Conservation (phyloP, 2,329 filamentous ascomycete species). For the Fusarium annulatum region DNA sequence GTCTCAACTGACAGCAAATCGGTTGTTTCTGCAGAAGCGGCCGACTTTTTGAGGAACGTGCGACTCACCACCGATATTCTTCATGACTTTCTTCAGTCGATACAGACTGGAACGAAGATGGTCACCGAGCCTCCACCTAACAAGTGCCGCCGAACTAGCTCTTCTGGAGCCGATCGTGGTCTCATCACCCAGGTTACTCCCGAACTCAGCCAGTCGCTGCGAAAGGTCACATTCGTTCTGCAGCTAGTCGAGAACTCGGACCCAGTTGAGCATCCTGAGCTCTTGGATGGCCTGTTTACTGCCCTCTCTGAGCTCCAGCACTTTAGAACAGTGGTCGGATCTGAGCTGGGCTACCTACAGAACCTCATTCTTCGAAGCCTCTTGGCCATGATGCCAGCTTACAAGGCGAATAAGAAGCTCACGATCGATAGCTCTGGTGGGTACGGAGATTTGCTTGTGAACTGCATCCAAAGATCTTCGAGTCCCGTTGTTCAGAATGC, state of each 20-base stretch:
- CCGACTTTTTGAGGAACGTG: constrained; percentile 78
- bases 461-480: constrained; percentile 90
- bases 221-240: constrained; percentile 85
- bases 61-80: constrained; percentile 80
- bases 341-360: constrained; percentile 90
- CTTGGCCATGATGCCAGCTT: constrained; percentile 83
- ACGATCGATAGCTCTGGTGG: constrained; percentile 82
- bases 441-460: constrained; percentile 89
- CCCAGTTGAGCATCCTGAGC: constrained; percentile 77
- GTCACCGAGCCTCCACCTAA: constrained; percentile 77
- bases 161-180: constrained; percentile 72
- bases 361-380: constrained; percentile 85
- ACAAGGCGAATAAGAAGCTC: constrained; percentile 69
- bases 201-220: constrained; percentile 74
- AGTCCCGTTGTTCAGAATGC: constrained; percentile 95
- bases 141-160: constrained; percentile 83
- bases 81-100: constrained; percentile 75
- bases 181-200: constrained; percentile 70
- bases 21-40: constrained; percentile 67
- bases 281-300: constrained; percentile 84
- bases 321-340: constrained; percentile 82
- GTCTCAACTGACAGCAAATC: constrained; percentile 48
- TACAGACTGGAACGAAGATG: constrained; percentile 79
- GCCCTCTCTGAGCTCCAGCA: constrained; percentile 88
- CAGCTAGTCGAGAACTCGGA: constrained; percentile 87